Evolutionary conservation across 202 grass and related monocot species (phyloP).

Genomic region (Panicum virgatum): DNA sequence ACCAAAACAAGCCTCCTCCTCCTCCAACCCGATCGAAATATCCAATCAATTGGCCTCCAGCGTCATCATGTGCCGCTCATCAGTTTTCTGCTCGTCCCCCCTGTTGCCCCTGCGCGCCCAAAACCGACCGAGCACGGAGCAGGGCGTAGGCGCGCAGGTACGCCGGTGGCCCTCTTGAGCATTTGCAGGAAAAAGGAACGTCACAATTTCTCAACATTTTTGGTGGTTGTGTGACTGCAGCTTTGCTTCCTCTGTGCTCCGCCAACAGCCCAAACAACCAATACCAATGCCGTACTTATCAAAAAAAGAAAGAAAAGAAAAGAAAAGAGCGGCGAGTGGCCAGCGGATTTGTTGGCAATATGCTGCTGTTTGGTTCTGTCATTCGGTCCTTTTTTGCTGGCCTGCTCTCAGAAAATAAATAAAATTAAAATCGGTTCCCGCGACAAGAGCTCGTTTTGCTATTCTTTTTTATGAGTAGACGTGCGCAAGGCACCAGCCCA

Average conservation of each 20-base stretch:
- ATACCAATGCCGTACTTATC: not conserved
- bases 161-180: not conserved
- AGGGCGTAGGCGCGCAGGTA: not conserved
- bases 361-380: not conserved
- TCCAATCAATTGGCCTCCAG: not conserved
- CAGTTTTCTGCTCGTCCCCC: not conserved
- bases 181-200: not conserved
- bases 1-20: not conserved
- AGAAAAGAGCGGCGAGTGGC: not conserved
- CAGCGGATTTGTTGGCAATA: conserved; percentile 2
- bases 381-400: not conserved
- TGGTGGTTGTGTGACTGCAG: conserved; percentile 6
- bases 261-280: conserved; percentile 8
- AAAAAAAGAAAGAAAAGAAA: no score
- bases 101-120: no score
- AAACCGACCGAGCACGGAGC: not conserved
- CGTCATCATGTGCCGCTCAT: not conserved
- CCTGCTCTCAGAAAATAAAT: not conserved
- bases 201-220: not conserved
- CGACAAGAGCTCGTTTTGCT: not conserved
- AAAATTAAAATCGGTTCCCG: not conserved
- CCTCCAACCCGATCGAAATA: not conserved
- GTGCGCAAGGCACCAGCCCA: not conserved
- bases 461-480: not conserved
- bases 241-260: not conserved